Evolutionary conservation across 495 filamentous ascomycete genomes (phyloP), one percentile per base, ranked within the genome.

Genomic region (Talaromyces adpressus): DNA sequence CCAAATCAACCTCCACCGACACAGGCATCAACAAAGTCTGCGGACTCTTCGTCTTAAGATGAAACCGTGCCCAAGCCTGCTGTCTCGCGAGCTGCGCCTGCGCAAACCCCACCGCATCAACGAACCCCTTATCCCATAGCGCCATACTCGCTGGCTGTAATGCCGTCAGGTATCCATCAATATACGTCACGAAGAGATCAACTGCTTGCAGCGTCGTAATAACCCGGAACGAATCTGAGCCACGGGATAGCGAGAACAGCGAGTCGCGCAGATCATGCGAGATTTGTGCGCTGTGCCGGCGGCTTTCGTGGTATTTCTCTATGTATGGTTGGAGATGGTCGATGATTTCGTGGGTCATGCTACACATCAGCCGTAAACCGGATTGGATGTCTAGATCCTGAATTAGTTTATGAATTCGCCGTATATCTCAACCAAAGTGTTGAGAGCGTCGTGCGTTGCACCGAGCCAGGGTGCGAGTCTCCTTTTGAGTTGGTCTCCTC

Each of bases 341-440:
- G 29, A 59, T 49, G 1, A 59, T 45, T 4, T 62, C 59, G 14
- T 29, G 8, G 0, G 63, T 65, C 9, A 67, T 56, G 1, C 60
- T 57, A 14, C 36, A 49, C 66, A 65, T 62, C 9, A 67, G 20
- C 23, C 27, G n/a, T 0, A 65, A 59, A 6, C 66, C 66, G 4
- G 66, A 32, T 23, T 67, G 66, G 25, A 68, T 57, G 25, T 68
- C 66, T 8, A 63, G 30, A 36, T 68, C 63, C 7, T 63, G 66
- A 45, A 65, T 32, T 0, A 68, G 49, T 20, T 52, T 6, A 63
- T 61, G 25, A 68, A 64, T 14, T 62, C 39, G 4, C 61, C 34
- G 54, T 65, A 67, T 59, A 67, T 58, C 8, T 63, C 49, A 29
- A 32, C 20, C 16, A 67, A 53, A 27, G 59, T 65, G 22, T 65